phyloP scores from a whole-genome alignment of 345 rosid genomes.

The Turnera subulata region DNA sequence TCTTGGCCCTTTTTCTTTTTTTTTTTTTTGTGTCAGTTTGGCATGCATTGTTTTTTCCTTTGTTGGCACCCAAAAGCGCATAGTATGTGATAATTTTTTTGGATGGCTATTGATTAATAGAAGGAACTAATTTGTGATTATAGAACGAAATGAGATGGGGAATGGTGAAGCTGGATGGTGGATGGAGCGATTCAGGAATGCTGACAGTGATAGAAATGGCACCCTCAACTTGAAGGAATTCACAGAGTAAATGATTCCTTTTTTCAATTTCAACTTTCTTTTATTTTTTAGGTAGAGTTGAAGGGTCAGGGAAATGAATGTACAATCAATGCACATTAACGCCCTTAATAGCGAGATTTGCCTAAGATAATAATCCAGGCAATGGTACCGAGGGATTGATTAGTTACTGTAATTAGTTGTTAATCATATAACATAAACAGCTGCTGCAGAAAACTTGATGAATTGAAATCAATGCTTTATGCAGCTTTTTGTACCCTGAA shows the following conservation, averaged over 20 bases:
- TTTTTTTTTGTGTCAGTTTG: too few species aligned
- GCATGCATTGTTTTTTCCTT: background rate
- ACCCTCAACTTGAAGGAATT: slow-evolving; percentile 48
- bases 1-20: background rate
- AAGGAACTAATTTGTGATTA: background rate
- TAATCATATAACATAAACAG: too few species aligned
- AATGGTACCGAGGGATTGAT: too few species aligned
- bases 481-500: slow-evolving; percentile 75
- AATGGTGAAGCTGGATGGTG: slow-evolving; percentile 83
- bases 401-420: too few species aligned
- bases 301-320: too few species aligned
- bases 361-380: background rate
- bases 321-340: too few species aligned
- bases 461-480: background rate
- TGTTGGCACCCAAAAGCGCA: too few species aligned
- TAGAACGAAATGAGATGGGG: slow-evolving; percentile 43
- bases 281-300: background rate
- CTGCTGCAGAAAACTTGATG: background rate
- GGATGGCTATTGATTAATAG: background rate
- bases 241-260: slow-evolving; percentile 34
- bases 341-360: too few species aligned
- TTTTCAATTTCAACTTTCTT: background rate
- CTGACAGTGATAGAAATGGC: slow-evolving; percentile 51
- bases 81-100: background rate
- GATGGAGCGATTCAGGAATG: slow-evolving; percentile 50